Conservation (phyloP, 768 basidiomycete genomes). For the Auricularia heimuer region DNA sequence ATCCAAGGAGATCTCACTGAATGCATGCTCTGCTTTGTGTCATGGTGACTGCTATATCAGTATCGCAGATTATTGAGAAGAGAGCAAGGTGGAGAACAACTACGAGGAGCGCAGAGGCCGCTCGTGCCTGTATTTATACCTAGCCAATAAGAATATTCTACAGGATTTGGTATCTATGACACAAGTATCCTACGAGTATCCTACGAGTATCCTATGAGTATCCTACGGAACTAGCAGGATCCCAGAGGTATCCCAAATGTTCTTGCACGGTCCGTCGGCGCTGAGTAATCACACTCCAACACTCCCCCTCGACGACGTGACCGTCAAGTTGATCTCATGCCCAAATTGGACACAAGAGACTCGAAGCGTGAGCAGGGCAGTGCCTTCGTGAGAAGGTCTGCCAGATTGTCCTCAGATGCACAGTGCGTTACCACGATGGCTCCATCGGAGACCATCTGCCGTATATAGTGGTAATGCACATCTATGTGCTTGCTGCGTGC, state of each 20-base stretch:
- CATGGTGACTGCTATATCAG: too few relatives aligned
- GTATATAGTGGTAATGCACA: conserved; percentile 26
- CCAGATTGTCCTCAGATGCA: conserved; percentile 24
- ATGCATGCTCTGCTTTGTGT: too few relatives aligned
- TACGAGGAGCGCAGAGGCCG: too few relatives aligned
- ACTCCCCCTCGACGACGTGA: not conserved
- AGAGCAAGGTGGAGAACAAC: too few relatives aligned
- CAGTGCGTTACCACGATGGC: conserved; percentile 22
- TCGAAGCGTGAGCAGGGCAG: conserved; percentile 10
- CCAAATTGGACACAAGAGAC: too few relatives aligned
- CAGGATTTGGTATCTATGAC: not conserved
- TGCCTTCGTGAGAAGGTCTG: conserved; percentile 34
- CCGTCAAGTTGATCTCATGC: too few relatives aligned
- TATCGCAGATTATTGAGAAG: too few relatives aligned
- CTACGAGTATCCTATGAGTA: too few relatives aligned
- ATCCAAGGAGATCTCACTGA: too few relatives aligned
- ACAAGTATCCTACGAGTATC: too few relatives aligned
- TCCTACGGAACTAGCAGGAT: too few relatives aligned
- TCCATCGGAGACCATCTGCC: conserved; percentile 17
- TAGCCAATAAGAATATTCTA: not conserved
- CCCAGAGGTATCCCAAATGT: too few relatives aligned
- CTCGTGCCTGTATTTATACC: not conserved
- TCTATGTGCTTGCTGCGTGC: conserved; percentile 30
- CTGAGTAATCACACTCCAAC: not conserved
- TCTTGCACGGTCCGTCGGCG: not conserved